phyloP scores from a whole-genome alignment of 2,329 filamentous ascomycete species.

The Lachnellula suecica region DNA sequence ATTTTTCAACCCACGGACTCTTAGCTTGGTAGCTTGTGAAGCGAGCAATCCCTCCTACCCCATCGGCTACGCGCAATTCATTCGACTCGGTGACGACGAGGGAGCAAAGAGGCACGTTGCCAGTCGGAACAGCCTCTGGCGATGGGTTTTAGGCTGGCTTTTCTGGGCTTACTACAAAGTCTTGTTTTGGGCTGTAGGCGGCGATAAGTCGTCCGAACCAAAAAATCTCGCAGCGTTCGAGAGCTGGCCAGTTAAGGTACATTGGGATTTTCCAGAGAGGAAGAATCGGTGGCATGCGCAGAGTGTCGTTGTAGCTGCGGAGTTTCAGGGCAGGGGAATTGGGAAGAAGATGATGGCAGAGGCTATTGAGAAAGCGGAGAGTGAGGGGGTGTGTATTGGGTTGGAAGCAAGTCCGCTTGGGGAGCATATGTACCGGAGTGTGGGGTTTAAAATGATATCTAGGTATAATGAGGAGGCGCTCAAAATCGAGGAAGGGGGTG shows the following conservation, averaged over 20 bases:
- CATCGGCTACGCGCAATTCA: constrained; percentile 22
- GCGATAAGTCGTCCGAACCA: constrained; percentile 9
- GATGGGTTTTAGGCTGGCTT: constrained; percentile 3
- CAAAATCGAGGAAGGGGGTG: constrained; percentile 4
- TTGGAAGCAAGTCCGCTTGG: constrained; percentile 24
- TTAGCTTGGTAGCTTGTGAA: constrained; percentile 19
- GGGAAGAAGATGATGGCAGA: constrained; percentile 29
- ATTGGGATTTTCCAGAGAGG: constrained; percentile 22
- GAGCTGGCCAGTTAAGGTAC: constrained; percentile 1
- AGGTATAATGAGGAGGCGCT: constrained; percentile 6
- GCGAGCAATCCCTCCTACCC: constrained; percentile 5
- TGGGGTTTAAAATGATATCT: constrained; percentile 24
- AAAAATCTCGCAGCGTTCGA: constrained; percentile 8
- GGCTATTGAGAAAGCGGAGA: constrained; percentile 22
- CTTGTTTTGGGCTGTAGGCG: background rate
- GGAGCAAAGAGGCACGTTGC: constrained; percentile 14
- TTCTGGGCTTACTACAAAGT: constrained; percentile 13
- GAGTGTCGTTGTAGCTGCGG: constrained; percentile 21
- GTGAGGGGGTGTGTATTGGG: constrained; percentile 23
- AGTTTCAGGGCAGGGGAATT: constrained; percentile 24
- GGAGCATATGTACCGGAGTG: constrained; percentile 24
- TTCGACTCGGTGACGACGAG: constrained; percentile 21
- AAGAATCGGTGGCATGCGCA: constrained; percentile 26
- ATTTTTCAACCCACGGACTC: constrained; percentile 16
- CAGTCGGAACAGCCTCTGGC: constrained; percentile 4